Conservation (phyloP, 2,329 filamentous ascomycete genomes). For the Thelonectria blattea region DNA sequence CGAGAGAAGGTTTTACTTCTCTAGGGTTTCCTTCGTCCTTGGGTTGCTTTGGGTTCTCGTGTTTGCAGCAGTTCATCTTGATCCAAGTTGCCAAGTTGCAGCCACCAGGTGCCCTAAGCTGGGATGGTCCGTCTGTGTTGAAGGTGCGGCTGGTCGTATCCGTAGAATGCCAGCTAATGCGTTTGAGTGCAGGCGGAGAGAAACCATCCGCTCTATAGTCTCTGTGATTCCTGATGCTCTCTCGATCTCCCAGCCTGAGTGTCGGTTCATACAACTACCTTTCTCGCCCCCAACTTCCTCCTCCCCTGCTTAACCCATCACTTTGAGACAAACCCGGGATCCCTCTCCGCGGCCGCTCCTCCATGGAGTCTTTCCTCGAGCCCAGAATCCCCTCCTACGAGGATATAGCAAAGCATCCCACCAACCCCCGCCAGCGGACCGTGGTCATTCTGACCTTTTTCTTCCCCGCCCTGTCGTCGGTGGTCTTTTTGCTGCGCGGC, state of each 20-base stretch:
- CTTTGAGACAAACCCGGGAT: background rate
- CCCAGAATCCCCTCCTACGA: constrained; percentile 12
- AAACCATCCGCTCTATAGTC: background rate
- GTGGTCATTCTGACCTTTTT: constrained; percentile 18
- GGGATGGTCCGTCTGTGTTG: background rate
- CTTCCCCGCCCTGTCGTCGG: constrained; percentile 18
- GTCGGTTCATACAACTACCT: constrained; percentile 8
- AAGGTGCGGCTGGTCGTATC: background rate
- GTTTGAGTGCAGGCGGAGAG: background rate
- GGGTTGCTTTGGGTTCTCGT: background rate
- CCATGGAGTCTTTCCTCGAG: constrained; percentile 17
- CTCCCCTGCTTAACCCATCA: background rate
- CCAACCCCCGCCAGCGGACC: constrained; percentile 13
- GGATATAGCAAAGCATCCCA: constrained; percentile 12
- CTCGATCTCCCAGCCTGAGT: too few species aligned
- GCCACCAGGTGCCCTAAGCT: background rate
- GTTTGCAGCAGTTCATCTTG: constrained; percentile 8
- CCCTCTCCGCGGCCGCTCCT: background rate
- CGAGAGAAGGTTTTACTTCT: constrained; percentile 2
- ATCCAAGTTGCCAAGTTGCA: background rate
- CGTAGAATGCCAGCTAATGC: background rate
- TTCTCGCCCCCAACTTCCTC: background rate
- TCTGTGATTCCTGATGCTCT: too few species aligned
- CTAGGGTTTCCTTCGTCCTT: background rate
- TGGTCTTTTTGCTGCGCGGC: constrained; percentile 10